Conservation (phyloP, 257 asterid species). For the Voacanga thouarsii region DNA sequence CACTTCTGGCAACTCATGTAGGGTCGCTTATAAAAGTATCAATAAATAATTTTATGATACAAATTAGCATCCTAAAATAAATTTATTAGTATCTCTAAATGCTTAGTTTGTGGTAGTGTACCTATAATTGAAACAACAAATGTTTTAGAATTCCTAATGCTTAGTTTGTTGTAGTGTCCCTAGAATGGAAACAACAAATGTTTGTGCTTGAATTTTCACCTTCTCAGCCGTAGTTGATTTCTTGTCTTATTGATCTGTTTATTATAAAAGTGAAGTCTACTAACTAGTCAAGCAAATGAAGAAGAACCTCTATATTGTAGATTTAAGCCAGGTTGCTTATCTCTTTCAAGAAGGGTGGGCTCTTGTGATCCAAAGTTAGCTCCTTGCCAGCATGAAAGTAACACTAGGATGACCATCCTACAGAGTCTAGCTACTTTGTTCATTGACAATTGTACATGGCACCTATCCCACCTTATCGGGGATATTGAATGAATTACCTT, state of each 20-base stretch:
- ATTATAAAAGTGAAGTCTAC: constrained; percentile 7
- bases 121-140: too few relatives aligned
- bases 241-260: too few relatives aligned
- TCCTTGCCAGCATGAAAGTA: constrained; percentile 27
- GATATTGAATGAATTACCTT: constrained; percentile 24
- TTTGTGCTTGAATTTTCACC: not conserved
- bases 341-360: constrained; percentile 30
- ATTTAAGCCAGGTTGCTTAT: constrained; percentile 20
- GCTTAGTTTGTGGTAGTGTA: too few relatives aligned
- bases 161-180: too few relatives aligned
- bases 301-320: constrained; percentile 42
- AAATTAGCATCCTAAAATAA: too few relatives aligned
- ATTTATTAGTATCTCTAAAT: too few relatives aligned
- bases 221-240: not conserved
- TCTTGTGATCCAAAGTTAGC: constrained; percentile 36
- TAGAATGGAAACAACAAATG: too few relatives aligned
- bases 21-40: too few relatives aligned
- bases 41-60: too few relatives aligned
- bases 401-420: constrained; percentile 15
- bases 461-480: constrained; percentile 15
- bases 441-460: constrained; percentile 21
- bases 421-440: constrained; percentile 1
- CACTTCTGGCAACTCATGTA: too few relatives aligned
- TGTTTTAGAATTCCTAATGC: too few relatives aligned
- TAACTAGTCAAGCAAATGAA: constrained; percentile 57